phyloP scores from a whole-genome alignment of 2,329 filamentous ascomycete genomes.

The Corynespora cassiicola region DNA sequence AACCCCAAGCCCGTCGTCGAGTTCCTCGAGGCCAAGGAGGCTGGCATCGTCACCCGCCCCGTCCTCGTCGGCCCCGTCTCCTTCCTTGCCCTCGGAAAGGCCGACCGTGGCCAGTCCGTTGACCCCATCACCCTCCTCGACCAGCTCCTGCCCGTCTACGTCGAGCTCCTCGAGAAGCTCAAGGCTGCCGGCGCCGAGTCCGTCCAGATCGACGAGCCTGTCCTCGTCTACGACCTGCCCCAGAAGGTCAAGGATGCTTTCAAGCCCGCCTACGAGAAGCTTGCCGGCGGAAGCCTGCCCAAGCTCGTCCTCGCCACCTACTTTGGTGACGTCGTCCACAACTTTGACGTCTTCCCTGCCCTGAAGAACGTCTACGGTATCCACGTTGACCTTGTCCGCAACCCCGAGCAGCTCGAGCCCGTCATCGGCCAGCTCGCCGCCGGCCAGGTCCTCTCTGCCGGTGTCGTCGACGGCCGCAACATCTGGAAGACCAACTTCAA shows the following conservation, averaged over 20 bases:
- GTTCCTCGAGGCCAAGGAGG: slow-evolving; percentile 98
- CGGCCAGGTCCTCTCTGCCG: slow-evolving; percentile 89
- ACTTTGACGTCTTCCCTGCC: slow-evolving; percentile 86
- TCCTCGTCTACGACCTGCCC: slow-evolving; percentile 93
- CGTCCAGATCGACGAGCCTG: slow-evolving; percentile 98
- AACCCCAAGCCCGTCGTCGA: slow-evolving; percentile 93
- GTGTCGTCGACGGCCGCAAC: slow-evolving; percentile 98
- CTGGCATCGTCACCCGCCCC: slow-evolving; percentile 89
- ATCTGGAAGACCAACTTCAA: slow-evolving; percentile 99
- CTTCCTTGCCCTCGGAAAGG: slow-evolving; percentile 97
- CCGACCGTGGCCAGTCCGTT: slow-evolving; percentile 91
- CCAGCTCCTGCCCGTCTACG: slow-evolving; percentile 93
- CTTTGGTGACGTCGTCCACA: slow-evolving; percentile 99
- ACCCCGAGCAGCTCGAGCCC: slow-evolving; percentile 94
- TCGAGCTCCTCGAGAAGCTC: slow-evolving; percentile 88
- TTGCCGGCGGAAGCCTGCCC: slow-evolving; percentile 81
- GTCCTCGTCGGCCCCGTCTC: slow-evolving; percentile 96
- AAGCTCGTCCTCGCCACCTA: slow-evolving; percentile 93
- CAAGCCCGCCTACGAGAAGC: slow-evolving; percentile 95
- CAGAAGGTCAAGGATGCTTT: slow-evolving; percentile 93
- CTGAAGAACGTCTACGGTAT: slow-evolving; percentile 77
- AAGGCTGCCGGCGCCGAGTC: slow-evolving; percentile 95
- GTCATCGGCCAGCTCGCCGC: slow-evolving; percentile 83
- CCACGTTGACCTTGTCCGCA: slow-evolving; percentile 95
- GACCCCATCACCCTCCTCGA: slow-evolving; percentile 93